Conservation (phyloP, 2,329 filamentous ascomycete genomes). For the Zymoseptoria pseudotritici region DNA sequence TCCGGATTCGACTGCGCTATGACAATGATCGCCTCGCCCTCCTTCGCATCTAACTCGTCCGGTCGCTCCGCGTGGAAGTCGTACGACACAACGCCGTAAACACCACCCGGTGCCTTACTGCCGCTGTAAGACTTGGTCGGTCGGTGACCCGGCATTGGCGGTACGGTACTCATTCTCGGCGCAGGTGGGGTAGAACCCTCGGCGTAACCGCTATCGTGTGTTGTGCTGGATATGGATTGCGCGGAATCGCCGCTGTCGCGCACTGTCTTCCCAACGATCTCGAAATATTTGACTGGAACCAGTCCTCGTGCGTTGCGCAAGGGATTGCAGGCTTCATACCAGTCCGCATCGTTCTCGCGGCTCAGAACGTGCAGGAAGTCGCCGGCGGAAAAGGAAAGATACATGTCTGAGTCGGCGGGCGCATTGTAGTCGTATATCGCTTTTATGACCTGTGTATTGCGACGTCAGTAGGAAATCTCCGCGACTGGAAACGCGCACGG, state of each 20-base stretch:
- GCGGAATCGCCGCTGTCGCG: conserved; percentile 63
- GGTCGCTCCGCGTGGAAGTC: conserved; percentile 91
- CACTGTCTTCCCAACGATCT: conserved; percentile 84
- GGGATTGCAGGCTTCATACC: conserved; percentile 98
- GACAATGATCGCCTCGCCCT: conserved; percentile 93
- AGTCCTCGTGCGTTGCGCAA: conserved; percentile 80
- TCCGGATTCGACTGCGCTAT: conserved; percentile 98
- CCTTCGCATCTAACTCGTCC: conserved; percentile 93
- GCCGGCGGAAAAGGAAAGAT: conserved; percentile 86
- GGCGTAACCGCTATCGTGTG: conserved; percentile 88
- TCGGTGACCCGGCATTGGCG: conserved; percentile 23
- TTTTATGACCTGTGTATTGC: conserved; percentile 70
- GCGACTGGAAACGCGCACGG: neutral
- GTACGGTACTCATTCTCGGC: conserved; percentile 26
- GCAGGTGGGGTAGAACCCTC: conserved; percentile 40
- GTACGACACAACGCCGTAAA: conserved; percentile 95
- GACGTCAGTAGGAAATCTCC: neutral
- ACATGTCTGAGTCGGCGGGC: conserved; percentile 46
- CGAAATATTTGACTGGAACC: conserved; percentile 90
- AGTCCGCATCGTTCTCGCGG: conserved; percentile 86
- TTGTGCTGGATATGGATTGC: conserved; percentile 41
- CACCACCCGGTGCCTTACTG: conserved; percentile 58
- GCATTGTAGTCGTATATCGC: conserved; percentile 90
- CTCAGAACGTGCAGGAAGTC: conserved; percentile 98
- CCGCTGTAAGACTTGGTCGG: conserved; percentile 31